Conservation (phyloP, 2,329 filamentous ascomycete genomes). For the Juglanconis sp. region DNA sequence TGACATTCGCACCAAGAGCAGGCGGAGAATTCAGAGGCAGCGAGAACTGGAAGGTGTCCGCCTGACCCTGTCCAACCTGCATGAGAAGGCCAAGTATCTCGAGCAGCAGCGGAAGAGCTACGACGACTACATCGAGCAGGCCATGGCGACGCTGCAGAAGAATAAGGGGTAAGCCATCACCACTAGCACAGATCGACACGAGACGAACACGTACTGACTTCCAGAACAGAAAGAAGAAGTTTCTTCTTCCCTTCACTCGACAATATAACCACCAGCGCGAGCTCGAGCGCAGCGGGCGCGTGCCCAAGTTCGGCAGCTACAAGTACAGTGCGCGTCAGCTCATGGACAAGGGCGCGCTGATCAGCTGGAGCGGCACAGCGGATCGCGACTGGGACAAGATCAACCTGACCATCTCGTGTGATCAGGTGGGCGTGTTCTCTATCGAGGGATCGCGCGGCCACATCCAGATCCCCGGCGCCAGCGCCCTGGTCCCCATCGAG, state of each 20-base stretch:
- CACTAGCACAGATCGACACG: not conserved
- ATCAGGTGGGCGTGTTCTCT: constrained; percentile 90
- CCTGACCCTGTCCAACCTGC: constrained; percentile 69
- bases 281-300: constrained; percentile 84
- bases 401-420: constrained; percentile 90
- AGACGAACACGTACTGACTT: constrained; percentile 22
- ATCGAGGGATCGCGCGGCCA: constrained; percentile 87
- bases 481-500: constrained; percentile 83
- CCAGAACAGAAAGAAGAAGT: constrained; percentile 71
- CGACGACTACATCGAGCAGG: constrained; percentile 98
- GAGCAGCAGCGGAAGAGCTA: constrained; percentile 96
- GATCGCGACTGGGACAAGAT: constrained; percentile 87
- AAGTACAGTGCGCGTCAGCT: constrained; percentile 92
- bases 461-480: constrained; percentile 94
- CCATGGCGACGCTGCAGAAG: constrained; percentile 93
- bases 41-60: constrained; percentile 84
- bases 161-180: constrained; percentile 72
- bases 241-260: constrained; percentile 93
- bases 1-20: constrained; percentile 96
- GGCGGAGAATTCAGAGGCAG: constrained; percentile 84
- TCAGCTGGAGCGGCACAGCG: constrained; percentile 81
- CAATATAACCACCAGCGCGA: constrained; percentile 99
- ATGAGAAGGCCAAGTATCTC: constrained; percentile 85
- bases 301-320: constrained; percentile 96
- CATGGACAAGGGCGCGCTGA: constrained; percentile 88